Evolutionary conservation across 352 stramenopile genomes (phyloP), one percentile per base, ranked within the genome.

Genomic region (Globisporangium abappressorium): DNA sequence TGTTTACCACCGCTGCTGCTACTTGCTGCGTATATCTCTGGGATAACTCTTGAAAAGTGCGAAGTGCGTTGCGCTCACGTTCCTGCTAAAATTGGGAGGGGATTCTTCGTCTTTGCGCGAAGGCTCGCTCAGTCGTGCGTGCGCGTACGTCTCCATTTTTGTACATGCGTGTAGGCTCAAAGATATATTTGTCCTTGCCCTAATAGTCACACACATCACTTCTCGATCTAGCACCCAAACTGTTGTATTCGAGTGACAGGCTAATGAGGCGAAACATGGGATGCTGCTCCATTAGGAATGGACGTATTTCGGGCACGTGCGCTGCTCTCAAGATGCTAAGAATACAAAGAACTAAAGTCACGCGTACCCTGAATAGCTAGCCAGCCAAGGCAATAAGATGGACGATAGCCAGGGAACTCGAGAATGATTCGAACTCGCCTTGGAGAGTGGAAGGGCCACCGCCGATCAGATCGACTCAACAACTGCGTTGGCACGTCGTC

Each of bases 1-100:
- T 47, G 41, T 47, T 47, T 41, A 14, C 34, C 8, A 41, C 12
- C 34, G 15, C 1, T 18, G 4, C 15, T 47, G 41, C 3, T 47
- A 18, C 41, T 20, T 12, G 5, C 15, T 22, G 5, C 28, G 26
- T 26, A 6, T 20, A 22, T 15, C 60, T 57, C 5, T 57, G 12
- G 43, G 55, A 61, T 61, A 61, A 61, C 55, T 64, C 57, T 49
- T 51, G 57, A 64, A 55, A 58, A 55, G 61, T 57, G 28, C 46
- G 61, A 57, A 66, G 55, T 59, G 49, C 61, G 46, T 47, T 57
- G 46, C 46, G 14, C n/a, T 47, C 26, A 15, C 49, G 49, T 66
- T 66, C 28, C 22, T 49, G 61, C 49, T 66, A 66, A 57, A 34
- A 30, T 46, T 61, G 55, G 55, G 55, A 12, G 4, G 12, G 12